Conservation (phyloP, 257 asterid species). For the Mitragyna speciosa region DNA sequence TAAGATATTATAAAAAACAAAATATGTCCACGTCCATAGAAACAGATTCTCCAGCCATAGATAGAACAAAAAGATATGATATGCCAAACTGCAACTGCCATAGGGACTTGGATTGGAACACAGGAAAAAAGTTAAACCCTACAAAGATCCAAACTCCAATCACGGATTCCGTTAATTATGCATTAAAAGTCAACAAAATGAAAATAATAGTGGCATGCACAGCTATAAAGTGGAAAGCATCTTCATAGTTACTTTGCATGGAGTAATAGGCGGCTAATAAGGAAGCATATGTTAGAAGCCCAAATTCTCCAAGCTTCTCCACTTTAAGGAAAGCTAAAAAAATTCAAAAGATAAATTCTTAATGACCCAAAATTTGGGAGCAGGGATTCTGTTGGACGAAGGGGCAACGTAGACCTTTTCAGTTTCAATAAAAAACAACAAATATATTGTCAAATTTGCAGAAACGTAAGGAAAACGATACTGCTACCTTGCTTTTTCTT, state of each 20-base stretch:
- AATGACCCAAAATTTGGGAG: neutral
- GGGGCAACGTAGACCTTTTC: neutral
- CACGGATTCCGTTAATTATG: neutral
- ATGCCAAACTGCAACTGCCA: neutral
- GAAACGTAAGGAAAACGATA: neutral
- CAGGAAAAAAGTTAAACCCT: neutral
- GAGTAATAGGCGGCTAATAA: neutral
- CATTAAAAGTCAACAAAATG: neutral
- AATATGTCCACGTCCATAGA: neutral
- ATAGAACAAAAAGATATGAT: neutral
- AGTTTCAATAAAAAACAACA: neutral
- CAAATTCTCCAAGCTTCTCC: neutral
- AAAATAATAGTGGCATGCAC: neutral
- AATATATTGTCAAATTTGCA: neutral
- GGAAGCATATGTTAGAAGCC: neutral
- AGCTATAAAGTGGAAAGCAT: neutral
- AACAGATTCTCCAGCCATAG: neutral
- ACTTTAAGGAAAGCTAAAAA: neutral
- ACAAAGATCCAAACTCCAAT: neutral
- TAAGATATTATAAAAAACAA: neutral
- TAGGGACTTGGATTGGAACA: neutral
- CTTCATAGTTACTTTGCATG: neutral
- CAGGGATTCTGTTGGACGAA: neutral
- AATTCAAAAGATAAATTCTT: neutral
- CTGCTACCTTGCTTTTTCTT: neutral